Percentiles rank a stretch among this genome's conserved stretches.
These are phyloP conservation scores for Malassezia caprae DNA, from an alignment of 1,284 basidiomycete species.

Conservation along the genomic window DNA sequence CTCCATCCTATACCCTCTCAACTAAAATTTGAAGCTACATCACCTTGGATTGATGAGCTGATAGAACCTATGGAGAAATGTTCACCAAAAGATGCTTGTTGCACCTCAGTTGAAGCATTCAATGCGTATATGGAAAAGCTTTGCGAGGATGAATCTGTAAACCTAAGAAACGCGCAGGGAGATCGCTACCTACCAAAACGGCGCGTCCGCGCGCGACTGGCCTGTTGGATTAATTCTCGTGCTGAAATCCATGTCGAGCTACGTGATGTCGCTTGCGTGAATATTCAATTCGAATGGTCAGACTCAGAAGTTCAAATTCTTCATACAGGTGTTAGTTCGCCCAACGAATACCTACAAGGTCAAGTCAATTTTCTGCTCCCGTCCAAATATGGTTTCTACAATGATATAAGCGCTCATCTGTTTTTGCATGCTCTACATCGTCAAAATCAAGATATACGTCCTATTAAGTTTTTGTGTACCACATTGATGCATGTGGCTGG, in stretches of 20 bases:
- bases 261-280: slow-evolving; percentile 5
- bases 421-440: slow-evolving; percentile 7
- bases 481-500: slow-evolving; percentile 10
- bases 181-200: not conserved
- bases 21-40: not conserved
- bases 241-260: slow-evolving; percentile 11
- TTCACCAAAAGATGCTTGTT: not conserved
- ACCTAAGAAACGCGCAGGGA: not conserved
- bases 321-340: slow-evolving; percentile 3
- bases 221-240: not conserved
- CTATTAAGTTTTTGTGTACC: not conserved
- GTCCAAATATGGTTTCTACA: slow-evolving; percentile 6
- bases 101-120: not conserved
- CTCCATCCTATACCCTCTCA: slow-evolving; percentile 1
- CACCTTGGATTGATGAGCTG: slow-evolving; percentile 12
- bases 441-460: not conserved
- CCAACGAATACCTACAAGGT: not conserved
- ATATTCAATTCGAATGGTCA: not conserved
- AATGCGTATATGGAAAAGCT: not conserved
- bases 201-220: slow-evolving; percentile 11
- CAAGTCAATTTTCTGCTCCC: not conserved
- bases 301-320: not conserved
- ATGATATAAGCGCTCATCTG: slow-evolving; percentile 8
- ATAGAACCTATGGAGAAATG: not conserved
- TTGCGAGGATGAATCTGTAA: slow-evolving; percentile 2